phyloP scores from a whole-genome alignment of 441 rosid genomes.

The Erysimum pusillum region DNA sequence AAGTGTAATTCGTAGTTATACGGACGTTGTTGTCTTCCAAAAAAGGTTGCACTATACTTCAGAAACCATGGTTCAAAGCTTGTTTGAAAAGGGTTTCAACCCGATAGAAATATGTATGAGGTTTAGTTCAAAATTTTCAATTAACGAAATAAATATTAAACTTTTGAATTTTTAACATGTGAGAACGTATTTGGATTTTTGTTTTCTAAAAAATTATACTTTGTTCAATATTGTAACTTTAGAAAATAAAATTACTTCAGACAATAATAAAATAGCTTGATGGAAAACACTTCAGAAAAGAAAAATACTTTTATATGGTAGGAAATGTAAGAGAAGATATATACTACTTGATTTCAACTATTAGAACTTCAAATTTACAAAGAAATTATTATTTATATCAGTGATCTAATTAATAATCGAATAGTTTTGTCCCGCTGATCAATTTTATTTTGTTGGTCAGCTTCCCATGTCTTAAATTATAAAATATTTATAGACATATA shows the following conservation, averaged over 20 bases:
- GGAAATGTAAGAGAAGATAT: not conserved
- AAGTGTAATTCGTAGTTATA: not conserved
- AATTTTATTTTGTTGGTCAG: not conserved
- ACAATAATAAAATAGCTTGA: not conserved
- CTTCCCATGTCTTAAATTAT: not conserved
- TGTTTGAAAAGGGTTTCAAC: not conserved
- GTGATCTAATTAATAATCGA: constrained; percentile 12
- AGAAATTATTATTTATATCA: not conserved
- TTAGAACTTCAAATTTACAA: not conserved
- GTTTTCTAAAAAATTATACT: not conserved
- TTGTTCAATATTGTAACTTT: not conserved
- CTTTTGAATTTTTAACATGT: not conserved
- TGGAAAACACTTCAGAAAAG: not conserved
- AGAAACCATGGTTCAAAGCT: not conserved
- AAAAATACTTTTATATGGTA: constrained; percentile 2
- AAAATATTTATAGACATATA: not conserved
- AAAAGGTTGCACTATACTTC: not conserved
- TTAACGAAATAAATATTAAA: not conserved
- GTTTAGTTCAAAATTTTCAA: not conserved
- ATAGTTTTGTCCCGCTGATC: not conserved
- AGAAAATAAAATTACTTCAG: not conserved
- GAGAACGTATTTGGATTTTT: not conserved
- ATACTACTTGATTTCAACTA: constrained; percentile 2
- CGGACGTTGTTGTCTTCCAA: not conserved
- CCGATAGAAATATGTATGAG: not conserved